Evolutionary conservation across 2,329 filamentous ascomycete genomes (phyloP).

Genomic region (Pseudocercospora fuligena): DNA sequence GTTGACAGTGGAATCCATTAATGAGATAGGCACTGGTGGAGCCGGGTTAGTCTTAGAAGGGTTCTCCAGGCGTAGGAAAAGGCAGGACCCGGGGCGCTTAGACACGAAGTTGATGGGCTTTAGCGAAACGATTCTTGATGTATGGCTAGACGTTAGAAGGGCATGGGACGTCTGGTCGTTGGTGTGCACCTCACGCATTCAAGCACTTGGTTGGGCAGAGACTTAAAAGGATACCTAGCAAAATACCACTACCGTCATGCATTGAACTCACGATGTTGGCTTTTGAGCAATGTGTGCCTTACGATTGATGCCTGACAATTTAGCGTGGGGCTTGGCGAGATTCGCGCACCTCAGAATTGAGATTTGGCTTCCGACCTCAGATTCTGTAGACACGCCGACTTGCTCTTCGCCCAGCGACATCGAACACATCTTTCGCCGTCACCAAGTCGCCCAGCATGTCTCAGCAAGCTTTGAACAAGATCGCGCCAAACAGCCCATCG

Average conservation of each 20-base stretch:
- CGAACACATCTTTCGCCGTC: slow-evolving; percentile 10
- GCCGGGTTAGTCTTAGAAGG: neutral
- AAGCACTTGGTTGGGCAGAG: slow-evolving; percentile 9
- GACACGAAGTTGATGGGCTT: slow-evolving; percentile 6
- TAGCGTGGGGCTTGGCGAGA: neutral
- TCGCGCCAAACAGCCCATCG: slow-evolving; percentile 95
- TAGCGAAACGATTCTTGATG: slow-evolving; percentile 6
- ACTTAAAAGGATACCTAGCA: slow-evolving; percentile 11
- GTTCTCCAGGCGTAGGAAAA: neutral
- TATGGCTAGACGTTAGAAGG: slow-evolving; percentile 10
- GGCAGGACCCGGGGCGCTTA: neutral
- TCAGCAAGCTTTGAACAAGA: slow-evolving; percentile 88
- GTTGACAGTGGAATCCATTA: slow-evolving; percentile 7
- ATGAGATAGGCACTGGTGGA: neutral
- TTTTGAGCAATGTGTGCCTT: neutral
- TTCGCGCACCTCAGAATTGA: neutral
- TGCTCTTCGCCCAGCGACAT: slow-evolving; percentile 5
- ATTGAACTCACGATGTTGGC: neutral
- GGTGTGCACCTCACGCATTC: slow-evolving; percentile 4
- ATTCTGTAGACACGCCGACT: slow-evolving; percentile 1
- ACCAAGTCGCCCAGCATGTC: slow-evolving; percentile 57
- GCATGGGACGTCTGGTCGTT: slow-evolving; percentile 4
- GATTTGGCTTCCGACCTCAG: neutral
- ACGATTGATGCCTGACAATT: neutral
- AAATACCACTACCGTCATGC: slow-evolving; percentile 8